Percentiles rank a stretch among this genome's conserved stretches.
These are phyloP conservation scores for Myxozyma vanderwaltii DNA, from an alignment of 805 yeast species.

Conservation along the genomic window DNA sequence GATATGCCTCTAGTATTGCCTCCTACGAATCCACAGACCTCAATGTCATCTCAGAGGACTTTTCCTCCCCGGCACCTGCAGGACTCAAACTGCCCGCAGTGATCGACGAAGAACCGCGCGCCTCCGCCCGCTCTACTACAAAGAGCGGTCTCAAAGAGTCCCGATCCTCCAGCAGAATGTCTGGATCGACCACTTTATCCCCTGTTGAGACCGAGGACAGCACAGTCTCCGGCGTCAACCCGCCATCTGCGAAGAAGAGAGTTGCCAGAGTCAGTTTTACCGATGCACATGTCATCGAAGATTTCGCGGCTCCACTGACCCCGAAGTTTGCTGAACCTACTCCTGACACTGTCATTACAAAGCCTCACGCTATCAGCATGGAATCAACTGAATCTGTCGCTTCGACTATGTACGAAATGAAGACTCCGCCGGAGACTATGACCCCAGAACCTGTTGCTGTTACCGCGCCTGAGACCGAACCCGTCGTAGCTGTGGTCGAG, in stretches of 20 bases:
- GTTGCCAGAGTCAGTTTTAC: constrained; percentile 21
- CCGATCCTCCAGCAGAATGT: constrained; percentile 21
- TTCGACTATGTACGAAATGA: constrained; percentile 1
- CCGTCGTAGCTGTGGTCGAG: background rate
- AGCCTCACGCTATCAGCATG: background rate
- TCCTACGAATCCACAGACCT: constrained; percentile 28
- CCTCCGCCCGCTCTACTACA: constrained; percentile 14
- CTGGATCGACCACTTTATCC: constrained; percentile 12
- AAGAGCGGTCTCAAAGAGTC: constrained; percentile 25
- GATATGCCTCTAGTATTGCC: constrained; percentile 26
- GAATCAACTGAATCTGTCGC: constrained; percentile 1
- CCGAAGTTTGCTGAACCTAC: background rate
- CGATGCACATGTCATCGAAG: background rate
- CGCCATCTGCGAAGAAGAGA: constrained; percentile 11
- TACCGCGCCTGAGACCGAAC: background rate
- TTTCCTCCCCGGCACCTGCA: background rate
- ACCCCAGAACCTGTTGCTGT: background rate
- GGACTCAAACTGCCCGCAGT: constrained; percentile 12
- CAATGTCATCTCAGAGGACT: constrained; percentile 28
- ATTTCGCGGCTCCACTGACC: background rate
- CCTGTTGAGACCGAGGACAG: constrained; percentile 6
- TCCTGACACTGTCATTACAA: background rate
- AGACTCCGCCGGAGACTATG: constrained; percentile 8
- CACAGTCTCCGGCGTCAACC: constrained; percentile 5
- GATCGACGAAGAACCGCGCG: constrained; percentile 21